Base-by-base conservation (phyloP, 495 filamentous ascomycete species). In the Xylaria curta region DNA sequence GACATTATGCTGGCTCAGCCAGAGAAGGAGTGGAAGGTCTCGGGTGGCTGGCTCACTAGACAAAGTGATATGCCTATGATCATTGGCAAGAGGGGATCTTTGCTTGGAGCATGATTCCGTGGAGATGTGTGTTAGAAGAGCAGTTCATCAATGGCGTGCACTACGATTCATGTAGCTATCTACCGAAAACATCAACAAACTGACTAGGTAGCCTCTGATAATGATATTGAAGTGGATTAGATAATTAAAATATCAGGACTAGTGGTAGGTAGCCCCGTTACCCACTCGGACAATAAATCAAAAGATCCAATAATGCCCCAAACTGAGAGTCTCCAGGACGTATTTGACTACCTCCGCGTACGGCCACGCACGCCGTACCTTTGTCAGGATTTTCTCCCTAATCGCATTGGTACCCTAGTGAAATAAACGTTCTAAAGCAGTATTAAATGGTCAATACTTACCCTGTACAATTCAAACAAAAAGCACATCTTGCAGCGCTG, bases 21-120 rank as follows among this genome's bases (percentile, higher is more conserved):
- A 13, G 70, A 68, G 15, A 40, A 38, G 33, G 70, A 58, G 19
- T 72, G 70, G 70, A 68, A 72, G 21, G 70, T 72, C 21, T 31
- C 28, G 10, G 70, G 70, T 8, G 38, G 62, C 10, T 72, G 70
- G 70, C 38, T 72, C 10, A 69, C 66, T 10, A 24, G 40, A 33
- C 66, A 69, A 31, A 69, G 31, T 12, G 66, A 60, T 12, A 69
- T 69, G 66, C 53, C 60, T 19, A 65, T 49, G 62, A 38, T 60
- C 15, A 60, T 60, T 60, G 56, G 56, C 56, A 60, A 60, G 56
- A 60, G 33, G 56, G 56, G 56, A 38, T 5, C 56, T 38, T 38
- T 60, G 28, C 15, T 60, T 8, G 56, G 56, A 36, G 56, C 56
- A 19, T 60, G 3, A 60, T 2, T 38, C 36, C 0, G 19, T 10